phyloP scores from a whole-genome alignment of 2,329 filamentous ascomycete species.

The Mariannaea sp. region DNA sequence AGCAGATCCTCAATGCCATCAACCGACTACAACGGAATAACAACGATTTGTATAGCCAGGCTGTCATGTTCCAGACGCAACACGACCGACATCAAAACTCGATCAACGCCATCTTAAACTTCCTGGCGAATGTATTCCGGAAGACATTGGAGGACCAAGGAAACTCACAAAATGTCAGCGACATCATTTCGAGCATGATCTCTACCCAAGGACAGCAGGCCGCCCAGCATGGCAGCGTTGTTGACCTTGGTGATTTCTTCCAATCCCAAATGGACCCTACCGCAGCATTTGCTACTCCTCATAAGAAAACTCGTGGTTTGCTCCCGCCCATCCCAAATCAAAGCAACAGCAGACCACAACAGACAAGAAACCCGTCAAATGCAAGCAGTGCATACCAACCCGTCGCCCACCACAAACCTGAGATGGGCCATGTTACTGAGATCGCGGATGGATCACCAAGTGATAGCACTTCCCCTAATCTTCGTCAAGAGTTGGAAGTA shows the following conservation, averaged over 20 bases:
- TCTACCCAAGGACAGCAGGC: constrained; percentile 56
- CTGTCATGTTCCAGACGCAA: constrained; percentile 84
- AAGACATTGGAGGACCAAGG: constrained; percentile 87
- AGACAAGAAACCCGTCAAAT: constrained; percentile 33
- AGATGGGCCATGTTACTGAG: constrained; percentile 64
- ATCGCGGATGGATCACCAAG: constrained; percentile 58
- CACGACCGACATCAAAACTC: constrained; percentile 98
- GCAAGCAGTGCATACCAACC: constrained; percentile 33
- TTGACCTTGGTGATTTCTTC: constrained; percentile 65
- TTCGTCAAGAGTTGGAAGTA: constrained; percentile 61
- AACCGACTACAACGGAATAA: constrained; percentile 82
- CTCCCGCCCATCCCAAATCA: constrained; percentile 58
- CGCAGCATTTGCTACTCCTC: constrained; percentile 46
- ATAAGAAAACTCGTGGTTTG: constrained; percentile 59
- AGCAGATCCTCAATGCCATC: constrained; percentile 83
- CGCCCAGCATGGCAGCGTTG: constrained; percentile 60
- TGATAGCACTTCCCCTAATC: constrained; percentile 52
- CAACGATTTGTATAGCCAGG: constrained; percentile 84
- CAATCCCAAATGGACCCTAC: constrained; percentile 51
- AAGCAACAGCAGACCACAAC: constrained; percentile 33
- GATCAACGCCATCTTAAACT: constrained; percentile 97
- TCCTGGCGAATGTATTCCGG: constrained; percentile 95
- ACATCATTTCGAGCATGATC: constrained; percentile 80
- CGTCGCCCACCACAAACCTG: constrained; percentile 43
- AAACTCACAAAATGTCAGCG: constrained; percentile 75